Base-by-base conservation (phyloP, 352 stramenopile genomes). In the Salisapilia sapeloensis region DNA sequence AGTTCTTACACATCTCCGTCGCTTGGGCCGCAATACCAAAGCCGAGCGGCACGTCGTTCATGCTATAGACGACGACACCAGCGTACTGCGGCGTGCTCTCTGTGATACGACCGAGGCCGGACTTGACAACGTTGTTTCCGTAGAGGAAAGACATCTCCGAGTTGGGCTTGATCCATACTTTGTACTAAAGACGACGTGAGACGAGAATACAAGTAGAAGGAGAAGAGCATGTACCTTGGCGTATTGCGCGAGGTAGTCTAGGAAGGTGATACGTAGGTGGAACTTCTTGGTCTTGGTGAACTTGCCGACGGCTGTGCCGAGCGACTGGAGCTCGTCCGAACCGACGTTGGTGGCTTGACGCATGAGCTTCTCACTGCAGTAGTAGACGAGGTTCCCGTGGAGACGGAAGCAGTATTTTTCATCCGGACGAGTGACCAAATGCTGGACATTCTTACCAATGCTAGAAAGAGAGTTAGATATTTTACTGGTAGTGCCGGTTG, bases 121-220 rank as follows among this genome's bases (percentile, higher is more conserved):
- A 94, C 69, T 99, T 99, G 40, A 95, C 83, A 9, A 99, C 79
- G 61, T 99, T 93, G 63, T 99, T 99, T 42, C 95, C 95, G 53
- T 99, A 99, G 16, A 99, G 58, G 65, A 99, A 99, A 10, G 76
- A 94, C 94, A 99, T 99, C 72, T 99, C 95, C 42, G 92, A 93
- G 58, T 92, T 96, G 17, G 92, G 87, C 67, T 99, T 99, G 33
- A 99, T 93, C 95, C 95, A 99, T 18, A 99, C 95, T 59, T 99
- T 99, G 81, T 98, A 96, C 71, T 90, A 42, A 38, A 38, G 14
- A 22, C 31, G 7, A 25, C 31, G 14, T 13, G 6, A 38, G 10
- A 33, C 8, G 8, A 15, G 28, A n/a, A 16, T 8, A 16, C 14
- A 38, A 6, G 21, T 17, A 40, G 14, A 6, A 17, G 21, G 31